Percentiles rank a stretch among this genome's conserved stretches.
These are phyloP conservation scores for Fusarium transvaalense DNA, from an alignment of 2,329 filamentous ascomycete genomes.

Conservation along the genomic window DNA sequence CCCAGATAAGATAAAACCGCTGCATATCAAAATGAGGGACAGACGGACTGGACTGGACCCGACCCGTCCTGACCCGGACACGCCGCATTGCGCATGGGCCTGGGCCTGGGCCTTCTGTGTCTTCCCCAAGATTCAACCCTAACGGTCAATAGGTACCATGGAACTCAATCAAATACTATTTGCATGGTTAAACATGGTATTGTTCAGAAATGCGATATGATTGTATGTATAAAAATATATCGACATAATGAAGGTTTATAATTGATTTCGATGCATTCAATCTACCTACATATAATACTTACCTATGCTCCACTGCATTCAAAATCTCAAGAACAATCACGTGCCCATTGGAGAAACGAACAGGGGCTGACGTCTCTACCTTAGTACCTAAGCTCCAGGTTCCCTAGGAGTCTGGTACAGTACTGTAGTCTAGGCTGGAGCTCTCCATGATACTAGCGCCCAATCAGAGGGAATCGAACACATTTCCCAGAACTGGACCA, in stretches of 20 bases:
- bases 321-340: constrained; percentile 32
- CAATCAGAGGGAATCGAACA: constrained; percentile 52
- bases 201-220: not conserved
- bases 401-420: constrained; percentile 8
- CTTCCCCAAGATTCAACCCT: constrained; percentile 18
- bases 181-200: not conserved
- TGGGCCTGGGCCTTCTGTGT: constrained; percentile 6
- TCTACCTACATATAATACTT: not conserved
- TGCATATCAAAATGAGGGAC: constrained; percentile 32
- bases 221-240: not conserved
- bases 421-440: constrained; percentile 31
- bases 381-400: constrained; percentile 16
- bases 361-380: constrained; percentile 21
- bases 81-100: constrained; percentile 33
- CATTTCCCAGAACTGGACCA: constrained; percentile 48
- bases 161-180: not conserved
- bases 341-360: constrained; percentile 25
- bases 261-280: not conserved
- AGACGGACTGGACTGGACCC: constrained; percentile 9
- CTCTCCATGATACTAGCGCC: constrained; percentile 46
- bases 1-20: constrained; percentile 33
- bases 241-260: too few species aligned
- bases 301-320: not conserved
- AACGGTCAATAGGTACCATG: not conserved
- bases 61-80: constrained; percentile 36